Evolutionary conservation across 2,329 filamentous ascomycete genomes (phyloP).

Genomic region (Claviceps digitariae): DNA sequence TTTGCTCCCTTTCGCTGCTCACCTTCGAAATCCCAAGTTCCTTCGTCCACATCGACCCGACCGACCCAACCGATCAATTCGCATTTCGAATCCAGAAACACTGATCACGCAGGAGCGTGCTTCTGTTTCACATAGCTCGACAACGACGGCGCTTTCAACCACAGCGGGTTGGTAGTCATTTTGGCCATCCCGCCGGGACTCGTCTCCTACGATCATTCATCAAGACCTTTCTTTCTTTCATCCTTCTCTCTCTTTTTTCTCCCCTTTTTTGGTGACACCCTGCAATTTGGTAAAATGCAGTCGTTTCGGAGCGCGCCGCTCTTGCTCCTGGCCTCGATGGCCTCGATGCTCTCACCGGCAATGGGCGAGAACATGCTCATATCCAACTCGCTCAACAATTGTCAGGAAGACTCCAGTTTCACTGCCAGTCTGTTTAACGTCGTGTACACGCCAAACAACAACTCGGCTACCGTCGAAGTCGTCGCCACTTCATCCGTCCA

Average conservation of each 20-base stretch:
- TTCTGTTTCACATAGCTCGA: background rate
- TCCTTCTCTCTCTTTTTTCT: background rate
- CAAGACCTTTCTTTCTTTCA: background rate
- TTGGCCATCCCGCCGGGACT: background rate
- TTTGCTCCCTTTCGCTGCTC: too few species aligned
- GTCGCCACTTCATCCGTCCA: conserved; percentile 70
- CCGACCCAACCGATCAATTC: background rate
- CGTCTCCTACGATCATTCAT: background rate
- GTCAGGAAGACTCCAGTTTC: conserved; percentile 73
- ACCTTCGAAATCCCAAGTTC: background rate
- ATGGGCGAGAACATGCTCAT: conserved; percentile 55
- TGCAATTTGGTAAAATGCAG: conserved; percentile 27
- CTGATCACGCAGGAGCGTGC: background rate
- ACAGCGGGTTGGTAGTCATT: background rate
- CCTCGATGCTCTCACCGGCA: conserved; percentile 31
- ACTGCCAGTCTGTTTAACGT: conserved; percentile 83
- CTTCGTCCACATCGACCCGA: background rate
- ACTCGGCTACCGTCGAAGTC: conserved; percentile 58
- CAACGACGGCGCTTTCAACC: background rate
- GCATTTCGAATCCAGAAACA: background rate
- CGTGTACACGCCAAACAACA: conserved; percentile 62
- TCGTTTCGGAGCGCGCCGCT: conserved; percentile 31
- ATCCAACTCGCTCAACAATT: conserved; percentile 74
- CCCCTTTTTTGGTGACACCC: background rate
- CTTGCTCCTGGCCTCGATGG: conserved; percentile 30